phyloP scores from a whole-genome alignment of 257 asterid species.

The Ajuga chamaepitys region DNA sequence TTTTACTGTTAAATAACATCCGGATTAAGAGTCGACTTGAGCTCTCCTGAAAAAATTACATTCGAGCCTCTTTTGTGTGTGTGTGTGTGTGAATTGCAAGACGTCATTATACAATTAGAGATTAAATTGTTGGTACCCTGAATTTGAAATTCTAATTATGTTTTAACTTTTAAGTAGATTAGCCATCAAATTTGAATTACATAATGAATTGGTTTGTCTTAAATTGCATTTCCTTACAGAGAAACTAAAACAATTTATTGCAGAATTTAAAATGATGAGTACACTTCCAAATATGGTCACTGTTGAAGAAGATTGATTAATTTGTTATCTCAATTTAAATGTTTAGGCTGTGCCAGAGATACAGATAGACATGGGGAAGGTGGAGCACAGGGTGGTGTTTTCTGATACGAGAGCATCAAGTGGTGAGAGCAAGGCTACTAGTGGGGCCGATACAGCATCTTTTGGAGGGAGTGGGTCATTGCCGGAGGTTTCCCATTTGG shows the following conservation, averaged over 20 bases:
- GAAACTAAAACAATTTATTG: neutral
- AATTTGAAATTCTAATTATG: neutral
- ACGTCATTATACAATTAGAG: neutral
- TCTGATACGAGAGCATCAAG: conserved; percentile 87
- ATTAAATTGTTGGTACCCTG: neutral
- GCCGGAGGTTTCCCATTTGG: conserved; percentile 96
- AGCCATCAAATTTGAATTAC: neutral
- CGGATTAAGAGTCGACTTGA: conserved; percentile 1
- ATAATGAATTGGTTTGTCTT: neutral
- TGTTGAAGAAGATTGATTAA: neutral
- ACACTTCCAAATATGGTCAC: neutral
- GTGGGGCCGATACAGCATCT: conserved; percentile 78
- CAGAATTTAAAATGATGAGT: neutral
- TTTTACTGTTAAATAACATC: too few relatives aligned
- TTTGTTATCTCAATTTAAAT: neutral
- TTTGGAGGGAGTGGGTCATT: conserved; percentile 71
- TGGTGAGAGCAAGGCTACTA: conserved; percentile 86
- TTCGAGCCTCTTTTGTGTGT: too few relatives aligned
- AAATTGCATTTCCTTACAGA: neutral
- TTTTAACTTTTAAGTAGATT: neutral
- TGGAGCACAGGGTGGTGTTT: conserved; percentile 91
- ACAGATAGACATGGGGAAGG: conserved; percentile 93
- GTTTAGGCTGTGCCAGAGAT: conserved; percentile 72
- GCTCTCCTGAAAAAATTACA: too few relatives aligned
- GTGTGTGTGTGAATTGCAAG: neutral